A percentile compares a stretch with the other conserved stretches of the same genome.
phyloP scores from a whole-genome alignment of 2,329 filamentous ascomycete genomes.

The Knufia fluminis region DNA sequence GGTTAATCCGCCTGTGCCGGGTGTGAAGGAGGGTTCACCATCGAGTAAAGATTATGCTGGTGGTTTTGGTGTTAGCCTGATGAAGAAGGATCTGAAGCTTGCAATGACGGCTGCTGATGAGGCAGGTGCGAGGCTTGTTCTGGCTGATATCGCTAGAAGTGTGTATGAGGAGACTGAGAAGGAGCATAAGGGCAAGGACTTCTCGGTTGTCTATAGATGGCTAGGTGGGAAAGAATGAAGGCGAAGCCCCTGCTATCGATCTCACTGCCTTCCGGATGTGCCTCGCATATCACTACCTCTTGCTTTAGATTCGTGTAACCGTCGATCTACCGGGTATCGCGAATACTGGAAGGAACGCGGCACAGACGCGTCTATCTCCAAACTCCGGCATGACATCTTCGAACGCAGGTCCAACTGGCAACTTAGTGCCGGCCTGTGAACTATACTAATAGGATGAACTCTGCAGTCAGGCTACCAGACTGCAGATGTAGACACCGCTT shows the following conservation, averaged over 20 bases:
- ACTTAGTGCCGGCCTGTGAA: slow-evolving; percentile 4
- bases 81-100: slow-evolving; percentile 70
- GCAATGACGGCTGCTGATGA: slow-evolving; percentile 64
- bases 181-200: slow-evolving; percentile 61
- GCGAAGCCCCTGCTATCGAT: too few species aligned
- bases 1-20: slow-evolving; percentile 87
- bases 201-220: slow-evolving; percentile 62
- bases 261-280: too few species aligned
- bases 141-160: slow-evolving; percentile 53
- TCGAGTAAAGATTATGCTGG: slow-evolving; percentile 67
- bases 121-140: slow-evolving; percentile 54
- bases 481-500: not conserved
- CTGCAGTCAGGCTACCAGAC: too few species aligned
- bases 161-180: slow-evolving; percentile 61
- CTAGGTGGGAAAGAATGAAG: slow-evolving; percentile 21
- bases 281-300: too few species aligned
- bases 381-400: not conserved
- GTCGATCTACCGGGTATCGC: too few species aligned
- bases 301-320: too few species aligned
- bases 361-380: not conserved
- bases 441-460: too few species aligned
- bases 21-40: slow-evolving; percentile 67
- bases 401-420: not conserved
- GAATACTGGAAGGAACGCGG: slow-evolving; percentile 1
- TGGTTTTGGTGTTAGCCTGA: slow-evolving; percentile 67